phyloP scores from a whole-genome alignment of 192 early-diverging fungal genomes.

The Cetraspora pellucida region DNA sequence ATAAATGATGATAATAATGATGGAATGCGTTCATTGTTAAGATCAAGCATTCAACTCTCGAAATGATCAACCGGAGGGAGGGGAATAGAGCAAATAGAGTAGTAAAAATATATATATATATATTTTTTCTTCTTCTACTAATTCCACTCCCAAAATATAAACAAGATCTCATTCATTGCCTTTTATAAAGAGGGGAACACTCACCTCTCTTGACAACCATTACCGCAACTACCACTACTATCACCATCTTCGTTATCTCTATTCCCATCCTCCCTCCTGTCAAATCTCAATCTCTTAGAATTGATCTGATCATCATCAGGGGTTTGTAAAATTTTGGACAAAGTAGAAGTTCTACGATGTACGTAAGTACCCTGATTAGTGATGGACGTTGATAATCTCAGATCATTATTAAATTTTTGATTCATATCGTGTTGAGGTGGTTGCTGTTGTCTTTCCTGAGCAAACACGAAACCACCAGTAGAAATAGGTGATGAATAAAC shows the following conservation, averaged over 20 bases:
- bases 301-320: conserved; percentile 15
- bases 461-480: neutral
- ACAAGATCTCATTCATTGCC: conserved; percentile 1
- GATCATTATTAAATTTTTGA: neutral
- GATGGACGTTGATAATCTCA: neutral
- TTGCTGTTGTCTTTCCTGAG: neutral
- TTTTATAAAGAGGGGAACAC: conserved; percentile 7
- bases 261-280: conserved; percentile 14
- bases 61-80: conserved; percentile 13
- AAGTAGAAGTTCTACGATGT: neutral
- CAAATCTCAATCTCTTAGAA: neutral
- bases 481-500: neutral
- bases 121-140: too few species aligned
- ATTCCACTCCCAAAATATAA: neutral
- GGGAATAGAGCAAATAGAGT: conserved; percentile 6
- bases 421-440: neutral
- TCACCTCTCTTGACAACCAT: conserved; percentile 21
- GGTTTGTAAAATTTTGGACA: neutral
- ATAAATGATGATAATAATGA: neutral
- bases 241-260: conserved; percentile 23
- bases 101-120: neutral
- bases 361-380: neutral
- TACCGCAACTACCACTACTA: conserved; percentile 11
- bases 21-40: neutral
- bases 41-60: conserved; percentile 1